phyloP scores from a whole-genome alignment of 2,329 filamentous ascomycete genomes.

The Claviceps purpurea region DNA sequence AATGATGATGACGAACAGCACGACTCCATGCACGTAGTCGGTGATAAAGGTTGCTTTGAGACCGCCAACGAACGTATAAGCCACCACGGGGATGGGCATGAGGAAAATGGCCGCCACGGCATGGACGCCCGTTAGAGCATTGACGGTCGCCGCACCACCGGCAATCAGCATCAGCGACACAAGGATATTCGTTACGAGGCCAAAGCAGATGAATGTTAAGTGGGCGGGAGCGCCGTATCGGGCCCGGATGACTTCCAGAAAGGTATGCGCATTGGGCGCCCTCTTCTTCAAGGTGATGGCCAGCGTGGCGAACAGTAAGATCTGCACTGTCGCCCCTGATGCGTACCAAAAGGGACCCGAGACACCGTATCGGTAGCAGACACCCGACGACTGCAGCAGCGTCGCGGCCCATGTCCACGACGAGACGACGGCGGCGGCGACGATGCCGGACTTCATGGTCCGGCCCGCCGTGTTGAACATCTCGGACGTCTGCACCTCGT shows the following conservation, averaged over 20 bases:
- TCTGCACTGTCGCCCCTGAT: slow-evolving; percentile 67
- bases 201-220: slow-evolving; percentile 69
- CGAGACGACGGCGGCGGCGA: slow-evolving; percentile 80
- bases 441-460: slow-evolving; percentile 78
- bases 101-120: slow-evolving; percentile 56
- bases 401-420: slow-evolving; percentile 92
- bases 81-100: slow-evolving; percentile 27
- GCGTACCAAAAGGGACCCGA: slow-evolving; percentile 49
- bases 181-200: slow-evolving; percentile 71
- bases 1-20: slow-evolving; percentile 72
- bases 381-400: slow-evolving; percentile 63
- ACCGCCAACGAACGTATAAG: slow-evolving; percentile 66
- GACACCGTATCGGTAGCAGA: slow-evolving; percentile 69
- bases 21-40: slow-evolving; percentile 77
- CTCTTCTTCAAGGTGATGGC: slow-evolving; percentile 82
- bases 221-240: slow-evolving; percentile 64
- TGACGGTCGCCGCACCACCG: slow-evolving; percentile 53
- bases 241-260: slow-evolving; percentile 70
- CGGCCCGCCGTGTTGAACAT: slow-evolving; percentile 85
- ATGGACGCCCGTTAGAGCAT: slow-evolving; percentile 27
- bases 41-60: slow-evolving; percentile 83
- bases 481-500: slow-evolving; percentile 75
- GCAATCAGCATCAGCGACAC: slow-evolving; percentile 84
- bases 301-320: slow-evolving; percentile 78
- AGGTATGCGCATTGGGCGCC: slow-evolving; percentile 76